These are phyloP conservation scores for Amauroascus niger DNA, from an alignment of 2,329 filamentous ascomycete species.

Conservation along the genomic window DNA sequence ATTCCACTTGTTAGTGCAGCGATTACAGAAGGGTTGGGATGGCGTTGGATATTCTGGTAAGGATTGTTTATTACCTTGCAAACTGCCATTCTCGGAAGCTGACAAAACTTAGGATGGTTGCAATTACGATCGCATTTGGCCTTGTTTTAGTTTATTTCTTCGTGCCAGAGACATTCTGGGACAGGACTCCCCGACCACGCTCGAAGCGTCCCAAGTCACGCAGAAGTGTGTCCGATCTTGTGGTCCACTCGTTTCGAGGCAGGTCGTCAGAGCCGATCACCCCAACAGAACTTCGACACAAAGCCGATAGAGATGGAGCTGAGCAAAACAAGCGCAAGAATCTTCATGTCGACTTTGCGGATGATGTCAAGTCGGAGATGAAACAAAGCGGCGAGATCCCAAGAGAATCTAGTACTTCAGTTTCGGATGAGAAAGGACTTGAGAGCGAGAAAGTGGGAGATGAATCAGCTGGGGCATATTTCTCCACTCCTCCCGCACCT, in stretches of 20 bases:
- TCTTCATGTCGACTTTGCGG: constrained; percentile 51
- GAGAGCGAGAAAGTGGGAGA: not conserved
- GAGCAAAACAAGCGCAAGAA: constrained; percentile 24
- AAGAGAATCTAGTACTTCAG: not conserved
- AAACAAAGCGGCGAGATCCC: not conserved
- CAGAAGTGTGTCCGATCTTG: constrained; percentile 32
- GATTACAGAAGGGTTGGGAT: constrained; percentile 65
- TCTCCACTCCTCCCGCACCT: constrained; percentile 15
- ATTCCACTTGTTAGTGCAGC: constrained; percentile 77
- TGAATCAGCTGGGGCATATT: not conserved
- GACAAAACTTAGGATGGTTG: constrained; percentile 54
- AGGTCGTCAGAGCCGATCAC: constrained; percentile 20
- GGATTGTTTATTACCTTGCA: constrained; percentile 17
- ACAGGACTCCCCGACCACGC: constrained; percentile 58
- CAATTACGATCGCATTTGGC: constrained; percentile 65
- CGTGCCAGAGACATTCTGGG: constrained; percentile 94
- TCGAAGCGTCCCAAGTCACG: constrained; percentile 32
- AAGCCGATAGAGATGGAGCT: constrained; percentile 16
- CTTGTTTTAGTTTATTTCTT: constrained; percentile 72
- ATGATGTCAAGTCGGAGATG: constrained; percentile 23
- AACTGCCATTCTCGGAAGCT: constrained; percentile 11
- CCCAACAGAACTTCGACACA: constrained; percentile 10
- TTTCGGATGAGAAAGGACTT: not conserved
- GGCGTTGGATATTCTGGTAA: constrained; percentile 87
- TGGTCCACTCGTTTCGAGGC: constrained; percentile 29